Evolutionary conservation across 805 yeast genomes (phyloP), one percentile per base, ranked within the genome.

Genomic region (Teunomyces stri): DNA sequence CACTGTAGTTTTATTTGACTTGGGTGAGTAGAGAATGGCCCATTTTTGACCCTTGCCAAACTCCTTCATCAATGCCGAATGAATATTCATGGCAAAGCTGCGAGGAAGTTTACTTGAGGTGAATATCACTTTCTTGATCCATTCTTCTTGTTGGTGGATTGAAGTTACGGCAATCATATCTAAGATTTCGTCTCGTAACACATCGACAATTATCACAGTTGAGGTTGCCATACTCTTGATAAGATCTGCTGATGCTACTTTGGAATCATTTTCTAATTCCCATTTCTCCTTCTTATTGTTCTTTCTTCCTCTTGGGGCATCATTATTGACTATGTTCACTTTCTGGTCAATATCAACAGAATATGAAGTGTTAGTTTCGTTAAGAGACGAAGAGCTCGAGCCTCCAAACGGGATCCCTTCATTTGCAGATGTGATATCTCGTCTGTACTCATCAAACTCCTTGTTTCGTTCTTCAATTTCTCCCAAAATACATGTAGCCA

Each of bases 121-220:
- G 15, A 92, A 89, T 6, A 91, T 87, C 4, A 92, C 89, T 54
- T 87, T 86, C 56, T 95, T 78, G 44, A 85, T 70, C 89, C 89
- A 84, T 74, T 88, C 92, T 51, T 89, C 96, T 43, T 81, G 84
- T 51, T 81, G 89, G 25, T 75, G 73, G n/a, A 89, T 65, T 0
- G 95, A 85, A 0, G 91, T 85, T 2, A 85, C 78, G 11, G 87
- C 76, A 34, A 92, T 87, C 78, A 90, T 87, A 43, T 90, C 92
- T 51, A 94, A 64, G 2, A 89, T 87, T 51, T 90, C 97, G 55
- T 89, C 96, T 51, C 85, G 76, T 22, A 37, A 37, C 3, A 80
- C 82, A 60, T 92, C 98, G 29, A 92, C 80, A 0, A 86, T 79
- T 41, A 90, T 74, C 0, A 92, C 79, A 0, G 97, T 92, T 0